A percentile compares a stretch with the other conserved stretches of the same genome.
Evolutionary conservation across 345 rosid genomes (phyloP).

Genomic region (Anastatica hierochuntica): DNA sequence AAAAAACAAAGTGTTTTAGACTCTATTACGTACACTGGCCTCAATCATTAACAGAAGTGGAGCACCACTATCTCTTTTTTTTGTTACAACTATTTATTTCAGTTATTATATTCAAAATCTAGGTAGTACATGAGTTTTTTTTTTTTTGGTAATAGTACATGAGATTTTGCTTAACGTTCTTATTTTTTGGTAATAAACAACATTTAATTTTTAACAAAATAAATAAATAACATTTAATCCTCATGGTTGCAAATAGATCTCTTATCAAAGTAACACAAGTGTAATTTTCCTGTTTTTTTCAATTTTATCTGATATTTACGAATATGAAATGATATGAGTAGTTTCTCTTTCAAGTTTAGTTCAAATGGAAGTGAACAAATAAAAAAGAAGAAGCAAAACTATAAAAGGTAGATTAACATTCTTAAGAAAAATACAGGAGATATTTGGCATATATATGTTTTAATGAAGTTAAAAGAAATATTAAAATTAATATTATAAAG

Average conservation of each 20-base stretch:
- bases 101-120: neutral
- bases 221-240: too few relatives aligned
- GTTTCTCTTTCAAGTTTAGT: conserved; percentile 9
- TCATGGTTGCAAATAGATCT: too few relatives aligned
- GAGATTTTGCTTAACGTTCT: neutral
- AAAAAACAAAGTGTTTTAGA: neutral
- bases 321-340: neutral
- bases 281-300: neutral
- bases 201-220: too few relatives aligned
- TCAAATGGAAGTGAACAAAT: conserved; percentile 18
- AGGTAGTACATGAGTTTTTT: neutral
- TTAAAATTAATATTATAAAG: neutral
- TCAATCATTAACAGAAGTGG: too few relatives aligned
- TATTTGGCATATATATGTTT: neutral
- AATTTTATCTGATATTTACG: neutral
- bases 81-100: neutral
- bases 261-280: too few relatives aligned
- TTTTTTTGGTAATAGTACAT: neutral
- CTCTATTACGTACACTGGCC: too few relatives aligned
- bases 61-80: too few relatives aligned
- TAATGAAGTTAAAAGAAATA: neutral
- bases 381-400: neutral
- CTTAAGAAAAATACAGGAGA: conserved; percentile 13
- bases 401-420: conserved; percentile 6
- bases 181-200: too few relatives aligned